These are phyloP conservation scores for Nitzschia sp. DNA, from an alignment of 108 stramenopile species.

Conservation along the genomic window DNA sequence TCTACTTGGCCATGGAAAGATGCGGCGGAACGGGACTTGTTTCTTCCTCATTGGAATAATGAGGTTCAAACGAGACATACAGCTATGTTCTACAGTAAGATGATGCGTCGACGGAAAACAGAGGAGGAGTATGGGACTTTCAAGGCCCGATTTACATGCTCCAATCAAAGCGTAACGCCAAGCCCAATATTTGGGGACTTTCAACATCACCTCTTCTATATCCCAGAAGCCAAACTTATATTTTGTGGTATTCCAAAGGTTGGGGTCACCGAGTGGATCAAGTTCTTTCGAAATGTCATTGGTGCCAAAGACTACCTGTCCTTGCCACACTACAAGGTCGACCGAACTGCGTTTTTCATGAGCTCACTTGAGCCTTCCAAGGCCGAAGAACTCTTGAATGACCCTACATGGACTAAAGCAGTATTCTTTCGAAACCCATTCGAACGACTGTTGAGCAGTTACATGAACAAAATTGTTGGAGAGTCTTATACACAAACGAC, in stretches of 20 bases:
- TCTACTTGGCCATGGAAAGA: constrained; percentile 23
- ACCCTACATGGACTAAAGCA: constrained; percentile 45
- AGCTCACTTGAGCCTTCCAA: constrained; percentile 19
- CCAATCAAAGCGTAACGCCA: background rate
- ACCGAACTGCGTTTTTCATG: constrained; percentile 29
- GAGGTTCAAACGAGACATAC: background rate
- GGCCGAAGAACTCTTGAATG: constrained; percentile 32
- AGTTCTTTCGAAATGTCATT: constrained; percentile 40
- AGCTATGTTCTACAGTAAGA: background rate
- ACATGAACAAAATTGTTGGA: constrained; percentile 35
- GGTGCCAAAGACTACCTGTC: constrained; percentile 57
- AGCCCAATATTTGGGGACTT: background rate
- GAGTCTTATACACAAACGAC: background rate
- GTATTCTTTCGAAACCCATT: constrained; percentile 53
- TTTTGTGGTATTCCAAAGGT: constrained; percentile 65
- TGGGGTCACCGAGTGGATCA: constrained; percentile 50
- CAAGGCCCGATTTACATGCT: background rate
- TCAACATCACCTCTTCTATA: constrained; percentile 34
- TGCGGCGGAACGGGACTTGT: background rate
- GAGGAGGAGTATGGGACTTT: background rate
- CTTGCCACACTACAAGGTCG: constrained; percentile 48
- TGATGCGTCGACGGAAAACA: background rate
- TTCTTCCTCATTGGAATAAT: background rate
- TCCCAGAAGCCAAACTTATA: constrained; percentile 46
- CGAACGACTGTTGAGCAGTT: constrained; percentile 46